phyloP scores from a whole-genome alignment of 768 basidiomycete species.

The Lactarius akahatsu region DNA sequence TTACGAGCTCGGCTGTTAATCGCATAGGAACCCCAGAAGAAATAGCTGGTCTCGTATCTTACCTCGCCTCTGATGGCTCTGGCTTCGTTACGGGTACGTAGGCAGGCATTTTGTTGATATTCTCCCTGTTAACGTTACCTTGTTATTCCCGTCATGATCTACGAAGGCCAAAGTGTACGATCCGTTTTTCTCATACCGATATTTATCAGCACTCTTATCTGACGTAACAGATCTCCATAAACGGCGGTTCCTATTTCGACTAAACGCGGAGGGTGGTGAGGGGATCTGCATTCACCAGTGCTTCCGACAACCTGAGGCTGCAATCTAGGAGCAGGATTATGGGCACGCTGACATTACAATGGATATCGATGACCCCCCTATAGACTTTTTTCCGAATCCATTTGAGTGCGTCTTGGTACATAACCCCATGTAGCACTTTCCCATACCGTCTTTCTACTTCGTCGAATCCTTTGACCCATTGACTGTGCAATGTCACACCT shows the following conservation, averaged over 20 bases:
- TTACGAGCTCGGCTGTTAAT: neutral
- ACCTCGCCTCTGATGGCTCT: slow-evolving; percentile 24
- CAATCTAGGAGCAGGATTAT: neutral
- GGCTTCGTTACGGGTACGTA: slow-evolving; percentile 29
- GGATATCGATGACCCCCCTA: too few species aligned
- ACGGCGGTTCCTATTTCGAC: slow-evolving; percentile 16
- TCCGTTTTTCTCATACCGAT: neutral
- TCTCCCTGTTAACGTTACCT: neutral
- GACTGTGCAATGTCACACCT: too few species aligned
- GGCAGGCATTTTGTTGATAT: neutral
- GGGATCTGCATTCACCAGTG: neutral
- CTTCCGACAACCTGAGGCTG: neutral
- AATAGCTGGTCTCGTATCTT: slow-evolving; percentile 29
- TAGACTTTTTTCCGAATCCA: too few species aligned
- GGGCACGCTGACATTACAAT: neutral
- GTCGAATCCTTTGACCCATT: too few species aligned
- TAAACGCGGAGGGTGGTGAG: neutral
- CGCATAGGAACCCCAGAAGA: slow-evolving; percentile 24
- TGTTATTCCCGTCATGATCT: neutral
- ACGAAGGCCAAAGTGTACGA: slow-evolving; percentile 22
- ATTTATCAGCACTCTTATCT: neutral
- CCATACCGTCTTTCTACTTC: too few species aligned
- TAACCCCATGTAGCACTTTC: too few species aligned
- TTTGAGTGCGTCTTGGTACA: too few species aligned
- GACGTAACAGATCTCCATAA: slow-evolving; percentile 10